These are phyloP conservation scores for Novymonas esmeraldas DNA, from an alignment of 208 protist species.

Conservation along the genomic window DNA sequence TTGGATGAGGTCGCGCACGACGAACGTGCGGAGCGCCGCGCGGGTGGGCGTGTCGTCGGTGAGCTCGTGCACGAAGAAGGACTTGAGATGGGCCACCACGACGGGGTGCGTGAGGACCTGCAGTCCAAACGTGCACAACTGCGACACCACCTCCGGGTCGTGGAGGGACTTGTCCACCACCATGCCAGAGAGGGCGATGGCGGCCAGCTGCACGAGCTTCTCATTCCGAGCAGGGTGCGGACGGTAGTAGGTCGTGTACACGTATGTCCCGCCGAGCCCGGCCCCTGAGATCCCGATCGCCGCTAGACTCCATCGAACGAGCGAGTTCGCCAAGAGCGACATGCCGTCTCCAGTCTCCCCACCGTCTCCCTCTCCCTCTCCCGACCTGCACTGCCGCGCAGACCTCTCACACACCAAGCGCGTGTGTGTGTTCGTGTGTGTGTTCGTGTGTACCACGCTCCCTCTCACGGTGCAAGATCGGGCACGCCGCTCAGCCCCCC, in stretches of 20 bases:
- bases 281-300: constrained; percentile 60
- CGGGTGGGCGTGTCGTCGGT: constrained; percentile 56
- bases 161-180: constrained; percentile 58
- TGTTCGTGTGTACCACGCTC: too few relatives aligned
- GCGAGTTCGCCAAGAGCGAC: constrained; percentile 23
- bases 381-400: too few relatives aligned
- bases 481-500: too few relatives aligned
- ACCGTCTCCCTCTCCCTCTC: background rate
- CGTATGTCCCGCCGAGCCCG: constrained; percentile 34
- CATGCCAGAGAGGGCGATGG: constrained; percentile 74
- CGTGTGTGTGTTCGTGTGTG: too few relatives aligned
- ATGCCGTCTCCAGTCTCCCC: constrained; percentile 6
- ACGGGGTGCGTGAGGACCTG: constrained; percentile 58
- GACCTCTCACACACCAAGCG: too few relatives aligned
- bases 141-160: constrained; percentile 55
- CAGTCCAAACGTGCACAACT: constrained; percentile 57
- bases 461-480: too few relatives aligned
- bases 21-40: constrained; percentile 59
- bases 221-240: constrained; percentile 39
- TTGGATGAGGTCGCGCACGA: constrained; percentile 71
- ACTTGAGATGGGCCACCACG: constrained; percentile 53
- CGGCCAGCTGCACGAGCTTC: constrained; percentile 70
- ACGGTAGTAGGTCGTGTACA: constrained; percentile 42
- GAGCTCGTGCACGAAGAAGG: constrained; percentile 57
- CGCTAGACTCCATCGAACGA: constrained; percentile 42